Conservation (phyloP, 2,329 filamentous ascomycete species). For the Aspergillus sp. region DNA sequence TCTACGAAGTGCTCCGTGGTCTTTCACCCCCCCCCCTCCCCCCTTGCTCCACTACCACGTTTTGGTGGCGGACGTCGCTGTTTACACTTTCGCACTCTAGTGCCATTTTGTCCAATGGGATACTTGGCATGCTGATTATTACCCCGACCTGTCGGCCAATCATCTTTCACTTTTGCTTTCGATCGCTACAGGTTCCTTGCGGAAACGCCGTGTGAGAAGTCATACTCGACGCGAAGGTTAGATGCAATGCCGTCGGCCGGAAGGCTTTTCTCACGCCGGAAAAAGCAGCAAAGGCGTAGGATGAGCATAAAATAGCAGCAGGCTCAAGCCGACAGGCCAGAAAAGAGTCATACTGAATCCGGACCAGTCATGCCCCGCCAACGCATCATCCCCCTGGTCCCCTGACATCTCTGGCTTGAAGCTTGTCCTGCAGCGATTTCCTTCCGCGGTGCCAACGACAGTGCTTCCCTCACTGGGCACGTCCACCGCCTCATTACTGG, state of each 20-base stretch:
- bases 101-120: not conserved
- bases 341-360: not conserved
- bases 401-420: conserved; percentile 7
- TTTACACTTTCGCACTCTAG: not conserved
- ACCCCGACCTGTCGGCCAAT: not conserved
- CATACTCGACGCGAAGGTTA: not conserved
- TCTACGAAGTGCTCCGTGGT: not conserved
- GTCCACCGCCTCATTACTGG: no score
- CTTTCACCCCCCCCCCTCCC: not conserved
- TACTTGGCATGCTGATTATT: not conserved
- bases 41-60: conserved; percentile 1
- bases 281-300: not conserved
- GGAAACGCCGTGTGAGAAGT: not conserved
- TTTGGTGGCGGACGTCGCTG: not conserved
- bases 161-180: not conserved
- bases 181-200: not conserved
- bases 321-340: not conserved
- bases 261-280: not conserved
- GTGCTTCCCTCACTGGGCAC: not conserved
- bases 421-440: conserved; percentile 8
- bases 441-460: not conserved
- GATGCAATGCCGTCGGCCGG: not conserved
- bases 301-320: not conserved
- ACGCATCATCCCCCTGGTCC: conserved; percentile 3
- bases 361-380: conserved; percentile 14